Base-by-base conservation (phyloP, 176 grass and related monocot species). In the Poa annua region DNA sequence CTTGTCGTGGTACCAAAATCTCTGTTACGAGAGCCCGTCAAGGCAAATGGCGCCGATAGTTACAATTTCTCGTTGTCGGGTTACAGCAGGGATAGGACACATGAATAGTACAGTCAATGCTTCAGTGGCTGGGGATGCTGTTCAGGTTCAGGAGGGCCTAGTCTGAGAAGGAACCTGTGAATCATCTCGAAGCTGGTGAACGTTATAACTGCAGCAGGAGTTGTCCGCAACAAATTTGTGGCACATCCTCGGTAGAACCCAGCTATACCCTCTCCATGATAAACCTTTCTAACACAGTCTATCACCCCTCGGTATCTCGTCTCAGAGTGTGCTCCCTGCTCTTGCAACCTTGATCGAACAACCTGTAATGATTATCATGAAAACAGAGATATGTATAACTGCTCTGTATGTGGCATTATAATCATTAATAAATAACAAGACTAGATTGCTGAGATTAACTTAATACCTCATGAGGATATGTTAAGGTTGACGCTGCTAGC, bases 171-270 rank as follows among this genome's bases (percentile, higher is more conserved):
- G 81, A 84, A 92, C 72, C 95, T 88, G 75, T 97, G 95, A 51
- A 97, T 97, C 95, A 99, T 94, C 87, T 99, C 96, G 10, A 96
- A 99, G 78, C 93, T 99, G 59, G 96, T 99, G 81, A 99, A 99
- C 71, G 96, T 99, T 61, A 99, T 96, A 53, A 93, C 96, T 80
- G 96, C 96, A 26, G 96, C 96, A 47, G 96, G 96, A 49, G 96
- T 99, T 42, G 96, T 99, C 59, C 96, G 82, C 75, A 99, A 56
- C 44, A 99, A 77, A 79, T 99, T 99, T 53, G 96, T 96, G 7
- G 89, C 93, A 5, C 93, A 99, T 34, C 96, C 96, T n/a, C 89
- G 91, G 51, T 99, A 99, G 74, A 99, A 99, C 25, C 96, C 96
- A 83, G 85, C 25, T 53, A 96, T 24, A 25, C 96, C 96, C 55